Conservation (phyloP, 2,329 filamentous ascomycete species). For the Intubia oerlemansii region DNA sequence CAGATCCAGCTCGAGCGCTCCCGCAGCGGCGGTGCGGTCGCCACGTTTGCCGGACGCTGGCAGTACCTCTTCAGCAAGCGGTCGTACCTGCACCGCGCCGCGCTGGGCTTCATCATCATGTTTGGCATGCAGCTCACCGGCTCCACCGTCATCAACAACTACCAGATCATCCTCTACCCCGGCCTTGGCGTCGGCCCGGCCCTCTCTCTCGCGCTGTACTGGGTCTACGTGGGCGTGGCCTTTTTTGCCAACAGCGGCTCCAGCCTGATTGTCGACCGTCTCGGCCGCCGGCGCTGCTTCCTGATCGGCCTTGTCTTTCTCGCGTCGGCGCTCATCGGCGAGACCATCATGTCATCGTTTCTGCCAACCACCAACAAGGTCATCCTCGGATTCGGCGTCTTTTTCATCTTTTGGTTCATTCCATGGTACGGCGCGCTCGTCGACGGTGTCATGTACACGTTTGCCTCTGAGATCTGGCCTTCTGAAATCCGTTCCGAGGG, state of each 20-base stretch:
- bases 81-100: constrained; percentile 2
- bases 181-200: constrained; percentile 25
- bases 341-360: no score
- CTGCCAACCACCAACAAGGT: no score
- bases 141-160: constrained; percentile 1
- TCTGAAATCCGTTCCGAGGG: no score
- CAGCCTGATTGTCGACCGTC: no score
- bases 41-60: constrained; percentile 1
- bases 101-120: constrained; percentile 1
- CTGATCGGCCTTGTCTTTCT: no score
- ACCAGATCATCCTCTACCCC: constrained; percentile 2
- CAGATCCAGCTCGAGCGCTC: constrained; percentile 1
- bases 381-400: no score
- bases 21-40: constrained; percentile 1
- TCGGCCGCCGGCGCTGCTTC: no score
- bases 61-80: constrained; percentile 1
- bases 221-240: constrained; percentile 10
- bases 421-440: no score
- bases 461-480: no score
- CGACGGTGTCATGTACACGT: no score
- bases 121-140: constrained; percentile 3
- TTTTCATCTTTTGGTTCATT: no score
- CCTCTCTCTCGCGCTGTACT: constrained; percentile 40
- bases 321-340: no score
- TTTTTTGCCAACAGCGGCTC: constrained; percentile 15